A percentile compares a stretch with the other conserved stretches of the same genome.
Conservation (phyloP, 176 grass and related monocot genomes). For the Zea mays region Zm-B73-REFERENCE-NAM-5.0 NC_050098.1:28951501-28952000, state of each 20-base stretch:
- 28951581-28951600: too few relatives aligned
- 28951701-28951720: too few relatives aligned
- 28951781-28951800: background rate
- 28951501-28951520: too few relatives aligned
- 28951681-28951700: too few relatives aligned
- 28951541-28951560: too few relatives aligned
- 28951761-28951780: background rate
- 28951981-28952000: background rate
- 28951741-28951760: background rate
- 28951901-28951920: conserved; percentile 16
- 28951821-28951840: background rate
- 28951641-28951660: too few relatives aligned
- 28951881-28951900: conserved; percentile 1
- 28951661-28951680: too few relatives aligned
- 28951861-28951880: background rate
- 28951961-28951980: background rate
- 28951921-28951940: background rate
- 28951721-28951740: background rate
- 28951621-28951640: too few relatives aligned
- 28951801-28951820: background rate
- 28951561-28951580: too few relatives aligned
- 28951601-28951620: too few relatives aligned
- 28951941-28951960: background rate
- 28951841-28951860: background rate
- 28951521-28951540: too few relatives aligned